Percentiles rank a stretch among this genome's conserved stretches.
These are phyloP conservation scores for Neofusicoccum ribis DNA, from an alignment of 2,329 filamentous ascomycete genomes.

Conservation along the genomic window DNA sequence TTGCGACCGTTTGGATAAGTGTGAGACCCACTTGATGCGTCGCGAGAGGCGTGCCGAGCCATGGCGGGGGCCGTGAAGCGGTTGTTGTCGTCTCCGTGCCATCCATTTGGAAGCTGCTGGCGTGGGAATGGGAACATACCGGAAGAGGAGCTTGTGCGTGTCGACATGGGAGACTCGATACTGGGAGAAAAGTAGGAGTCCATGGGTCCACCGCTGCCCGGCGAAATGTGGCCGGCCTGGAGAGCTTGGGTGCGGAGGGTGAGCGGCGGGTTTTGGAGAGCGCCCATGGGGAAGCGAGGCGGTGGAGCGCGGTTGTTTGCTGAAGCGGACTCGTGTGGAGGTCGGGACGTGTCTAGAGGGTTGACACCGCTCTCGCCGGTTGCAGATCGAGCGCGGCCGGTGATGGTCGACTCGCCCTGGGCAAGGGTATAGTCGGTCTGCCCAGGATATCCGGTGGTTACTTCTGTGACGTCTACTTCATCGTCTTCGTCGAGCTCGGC, in stretches of 20 bases:
- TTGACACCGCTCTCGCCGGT: constrained; percentile 65
- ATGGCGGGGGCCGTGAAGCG: constrained; percentile 88
- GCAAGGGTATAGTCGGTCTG: constrained; percentile 55
- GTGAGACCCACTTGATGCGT: constrained; percentile 66
- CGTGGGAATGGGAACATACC: constrained; percentile 81
- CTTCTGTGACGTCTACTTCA: constrained; percentile 44
- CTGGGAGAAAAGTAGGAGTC: constrained; percentile 94
- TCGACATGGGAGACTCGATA: constrained; percentile 74
- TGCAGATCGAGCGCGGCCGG: constrained; percentile 72
- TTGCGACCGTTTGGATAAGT: constrained; percentile 66
- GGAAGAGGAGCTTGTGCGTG: constrained; percentile 70
- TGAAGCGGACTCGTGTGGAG: constrained; percentile 34
- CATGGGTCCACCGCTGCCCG: constrained; percentile 60
- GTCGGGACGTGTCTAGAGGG: constrained; percentile 31
- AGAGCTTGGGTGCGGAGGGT: constrained; percentile 67
- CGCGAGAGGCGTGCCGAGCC: constrained; percentile 76
- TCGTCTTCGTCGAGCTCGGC: constrained; percentile 60
- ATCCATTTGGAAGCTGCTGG: constrained; percentile 66
- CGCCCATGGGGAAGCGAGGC: constrained; percentile 70
- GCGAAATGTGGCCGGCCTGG: constrained; percentile 54
- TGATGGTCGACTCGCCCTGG: constrained; percentile 72
- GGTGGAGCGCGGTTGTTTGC: constrained; percentile 58
- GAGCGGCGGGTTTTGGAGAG: constrained; percentile 49
- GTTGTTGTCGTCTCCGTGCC: constrained; percentile 69
- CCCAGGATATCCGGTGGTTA: constrained; percentile 25